These are phyloP conservation scores for Penicillium macrosclerotiorum DNA, from an alignment of 495 filamentous ascomycete species.

Conservation along the genomic window DNA sequence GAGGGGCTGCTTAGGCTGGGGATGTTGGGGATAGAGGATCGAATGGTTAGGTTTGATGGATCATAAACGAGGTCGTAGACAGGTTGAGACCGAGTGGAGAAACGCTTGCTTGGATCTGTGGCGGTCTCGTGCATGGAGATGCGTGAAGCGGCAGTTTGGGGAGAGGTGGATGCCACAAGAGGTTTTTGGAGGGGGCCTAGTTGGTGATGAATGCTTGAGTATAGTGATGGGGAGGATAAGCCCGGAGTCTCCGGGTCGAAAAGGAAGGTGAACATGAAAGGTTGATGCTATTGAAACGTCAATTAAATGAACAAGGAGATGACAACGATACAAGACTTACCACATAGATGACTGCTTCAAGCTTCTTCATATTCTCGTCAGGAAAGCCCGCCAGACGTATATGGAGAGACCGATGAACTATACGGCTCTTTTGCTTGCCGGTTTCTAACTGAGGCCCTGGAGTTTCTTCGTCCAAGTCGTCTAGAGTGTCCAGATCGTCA, in stretches of 20 bases:
- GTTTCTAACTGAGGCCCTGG: conserved; percentile 19
- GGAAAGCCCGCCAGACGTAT: conserved; percentile 28
- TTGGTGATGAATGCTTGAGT: conserved; percentile 78
- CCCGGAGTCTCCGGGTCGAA: conserved; percentile 70
- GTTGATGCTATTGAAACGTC: conserved; percentile 52
- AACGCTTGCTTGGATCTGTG: conserved; percentile 26
- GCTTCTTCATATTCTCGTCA: conserved; percentile 34
- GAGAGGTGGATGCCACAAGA: conserved; percentile 64
- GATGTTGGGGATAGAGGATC: conserved; percentile 88
- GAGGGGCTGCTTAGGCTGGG: conserved; percentile 53
- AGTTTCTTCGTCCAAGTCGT: conserved; percentile 30
- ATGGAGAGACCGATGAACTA: conserved; percentile 50
- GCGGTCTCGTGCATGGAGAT: conserved; percentile 35
- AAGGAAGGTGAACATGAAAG: conserved; percentile 89
- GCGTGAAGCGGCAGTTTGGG: conserved; percentile 46
- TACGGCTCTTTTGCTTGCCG: conserved; percentile 35
- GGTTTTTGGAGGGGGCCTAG: conserved; percentile 74
- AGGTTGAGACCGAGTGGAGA: conserved; percentile 35
- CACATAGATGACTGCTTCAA: conserved; percentile 72
- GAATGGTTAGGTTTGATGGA: conserved; percentile 68
- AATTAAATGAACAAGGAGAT: background rate
- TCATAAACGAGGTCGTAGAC: conserved; percentile 90
- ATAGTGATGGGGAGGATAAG: conserved; percentile 67
- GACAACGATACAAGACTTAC: conserved; percentile 29
- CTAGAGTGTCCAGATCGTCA: conserved; percentile 25